These are phyloP conservation scores for Tulasnella calospora DNA, from an alignment of 768 basidiomycete species.

Conservation along the genomic window DNA sequence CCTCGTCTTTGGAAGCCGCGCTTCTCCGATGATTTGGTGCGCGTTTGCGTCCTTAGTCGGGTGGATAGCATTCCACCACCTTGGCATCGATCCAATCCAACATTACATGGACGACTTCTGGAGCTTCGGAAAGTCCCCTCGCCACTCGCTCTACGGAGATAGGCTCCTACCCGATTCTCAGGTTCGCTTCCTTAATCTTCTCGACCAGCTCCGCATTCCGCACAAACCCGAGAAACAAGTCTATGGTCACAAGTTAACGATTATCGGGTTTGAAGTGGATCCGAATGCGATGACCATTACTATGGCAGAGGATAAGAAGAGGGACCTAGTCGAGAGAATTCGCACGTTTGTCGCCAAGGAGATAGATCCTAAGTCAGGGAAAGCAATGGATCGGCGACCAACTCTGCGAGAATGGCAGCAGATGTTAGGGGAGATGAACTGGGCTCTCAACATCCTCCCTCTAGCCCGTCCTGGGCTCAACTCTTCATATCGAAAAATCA, in stretches of 20 bases:
- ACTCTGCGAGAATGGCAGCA: not conserved
- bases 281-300: conserved; percentile 36
- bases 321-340: not conserved
- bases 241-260: conserved; percentile 34
- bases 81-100: conserved; percentile 29
- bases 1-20: conserved; percentile 37
- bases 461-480: not conserved
- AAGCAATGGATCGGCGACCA: not conserved
- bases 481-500: not conserved
- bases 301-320: conserved; percentile 27
- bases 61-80: conserved; percentile 38
- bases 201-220: conserved; percentile 42
- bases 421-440: not conserved
- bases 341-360: not conserved
- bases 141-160: not conserved
- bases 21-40: conserved; percentile 33
- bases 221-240: conserved; percentile 43
- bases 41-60: conserved; percentile 36
- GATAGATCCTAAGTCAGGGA: not conserved
- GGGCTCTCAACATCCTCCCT: not conserved
- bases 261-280: conserved; percentile 44
- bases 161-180: conserved; percentile 35
- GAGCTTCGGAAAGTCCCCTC: not conserved
- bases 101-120: conserved; percentile 39
- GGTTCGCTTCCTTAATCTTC: conserved; percentile 37